Evolutionary conservation across 2,329 filamentous ascomycete genomes (phyloP).

Genomic region (Monilinia polystroma): DNA sequence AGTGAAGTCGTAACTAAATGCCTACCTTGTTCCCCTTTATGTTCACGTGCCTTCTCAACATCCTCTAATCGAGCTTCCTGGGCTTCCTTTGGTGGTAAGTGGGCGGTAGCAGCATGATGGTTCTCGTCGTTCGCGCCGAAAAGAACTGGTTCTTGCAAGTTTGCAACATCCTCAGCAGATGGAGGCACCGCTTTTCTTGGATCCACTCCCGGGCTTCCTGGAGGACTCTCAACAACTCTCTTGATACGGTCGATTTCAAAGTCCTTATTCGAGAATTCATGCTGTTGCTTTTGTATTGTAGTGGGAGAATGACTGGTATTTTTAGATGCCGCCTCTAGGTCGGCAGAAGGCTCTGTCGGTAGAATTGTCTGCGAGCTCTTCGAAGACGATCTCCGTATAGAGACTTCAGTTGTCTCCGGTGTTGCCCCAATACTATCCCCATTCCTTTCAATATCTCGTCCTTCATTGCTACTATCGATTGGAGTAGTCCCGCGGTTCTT

Average conservation of each 20-base stretch:
- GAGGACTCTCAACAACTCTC: conserved; percentile 33
- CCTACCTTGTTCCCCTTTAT: conserved; percentile 37
- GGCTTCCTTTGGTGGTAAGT: conserved; percentile 50
- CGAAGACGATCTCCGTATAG: conserved; percentile 35
- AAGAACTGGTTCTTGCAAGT: conserved; percentile 35
- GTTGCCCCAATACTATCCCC: conserved; percentile 24
- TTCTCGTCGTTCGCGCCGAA: conserved; percentile 31
- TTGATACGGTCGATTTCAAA: conserved; percentile 35
- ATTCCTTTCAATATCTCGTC: conserved; percentile 24
- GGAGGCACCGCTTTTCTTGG: conserved; percentile 39
- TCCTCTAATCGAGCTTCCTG: conserved; percentile 46
- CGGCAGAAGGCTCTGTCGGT: conserved; percentile 30
- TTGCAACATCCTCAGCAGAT: conserved; percentile 40
- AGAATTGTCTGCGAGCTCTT: conserved; percentile 39
- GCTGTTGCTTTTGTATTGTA: conserved; percentile 21
- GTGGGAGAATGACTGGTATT: conserved; percentile 28
- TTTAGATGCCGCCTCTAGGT: conserved; percentile 32
- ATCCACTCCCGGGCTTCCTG: conserved; percentile 39
- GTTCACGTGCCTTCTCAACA: conserved; percentile 42
- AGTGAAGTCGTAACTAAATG: conserved; percentile 42
- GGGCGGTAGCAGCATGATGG: conserved; percentile 41
- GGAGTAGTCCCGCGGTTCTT: conserved; percentile 35
- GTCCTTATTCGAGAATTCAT: conserved; percentile 24
- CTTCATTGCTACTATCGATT: conserved; percentile 30
- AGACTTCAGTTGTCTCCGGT: conserved; percentile 22